Evolutionary conservation across 352 stramenopile species (phyloP).

Genomic region (Phytophthora melonis): DNA sequence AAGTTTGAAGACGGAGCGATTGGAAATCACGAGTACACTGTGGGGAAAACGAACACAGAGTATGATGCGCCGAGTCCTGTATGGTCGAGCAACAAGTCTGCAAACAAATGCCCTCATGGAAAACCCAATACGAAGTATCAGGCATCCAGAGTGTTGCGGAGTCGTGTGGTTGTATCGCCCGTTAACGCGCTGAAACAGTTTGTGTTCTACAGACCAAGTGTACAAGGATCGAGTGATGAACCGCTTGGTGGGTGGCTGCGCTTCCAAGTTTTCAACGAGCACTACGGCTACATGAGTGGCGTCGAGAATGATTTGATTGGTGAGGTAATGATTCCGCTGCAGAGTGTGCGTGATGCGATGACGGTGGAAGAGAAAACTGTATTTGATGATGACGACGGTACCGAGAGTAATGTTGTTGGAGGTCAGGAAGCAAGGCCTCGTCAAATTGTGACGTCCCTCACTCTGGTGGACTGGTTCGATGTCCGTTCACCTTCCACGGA

Average conservation of each 20-base stretch:
- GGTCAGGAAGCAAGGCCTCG: slow-evolving; percentile 26
- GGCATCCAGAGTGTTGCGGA: slow-evolving; percentile 63
- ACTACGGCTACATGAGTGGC: slow-evolving; percentile 81
- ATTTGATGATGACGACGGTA: slow-evolving; percentile 42
- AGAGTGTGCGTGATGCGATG: slow-evolving; percentile 75
- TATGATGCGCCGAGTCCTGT: slow-evolving; percentile 76
- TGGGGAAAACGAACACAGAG: slow-evolving; percentile 89
- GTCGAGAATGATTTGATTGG: slow-evolving; percentile 79
- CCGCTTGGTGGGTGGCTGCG: slow-evolving; percentile 71
- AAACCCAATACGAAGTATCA: slow-evolving; percentile 72
- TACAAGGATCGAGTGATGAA: slow-evolving; percentile 31
- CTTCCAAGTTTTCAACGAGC: slow-evolving; percentile 81
- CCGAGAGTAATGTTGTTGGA: slow-evolving; percentile 20
- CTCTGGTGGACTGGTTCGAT: slow-evolving; percentile 85
- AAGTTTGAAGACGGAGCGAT: slow-evolving; percentile 66
- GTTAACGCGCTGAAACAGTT: slow-evolving; percentile 85
- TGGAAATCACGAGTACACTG: slow-evolving; percentile 62
- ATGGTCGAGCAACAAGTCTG: slow-evolving; percentile 78
- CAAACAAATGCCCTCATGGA: slow-evolving; percentile 69
- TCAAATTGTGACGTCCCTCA: slow-evolving; percentile 71
- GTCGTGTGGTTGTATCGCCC: slow-evolving; percentile 64
- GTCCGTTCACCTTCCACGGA: slow-evolving; percentile 65
- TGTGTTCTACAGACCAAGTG: slow-evolving; percentile 70
- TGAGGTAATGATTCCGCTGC: slow-evolving; percentile 75
- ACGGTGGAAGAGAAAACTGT: slow-evolving; percentile 65